Conservation (phyloP, 75 land plant species). For the Cupressus sempervirens region DNA sequence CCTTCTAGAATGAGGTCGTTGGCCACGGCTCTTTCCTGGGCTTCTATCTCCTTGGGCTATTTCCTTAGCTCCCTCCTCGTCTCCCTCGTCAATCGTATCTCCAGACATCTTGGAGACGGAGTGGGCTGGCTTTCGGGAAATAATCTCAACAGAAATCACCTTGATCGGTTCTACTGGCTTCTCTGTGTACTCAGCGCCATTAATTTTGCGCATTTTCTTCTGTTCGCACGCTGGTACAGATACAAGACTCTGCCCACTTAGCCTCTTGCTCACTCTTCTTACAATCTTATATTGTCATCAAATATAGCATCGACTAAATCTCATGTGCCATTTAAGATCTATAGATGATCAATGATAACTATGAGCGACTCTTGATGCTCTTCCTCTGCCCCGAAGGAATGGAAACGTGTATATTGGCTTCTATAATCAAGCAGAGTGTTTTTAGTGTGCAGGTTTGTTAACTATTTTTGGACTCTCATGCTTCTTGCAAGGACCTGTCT, state of each 20-base stretch:
- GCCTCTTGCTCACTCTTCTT: no score
- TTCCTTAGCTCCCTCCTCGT: conserved; percentile 41
- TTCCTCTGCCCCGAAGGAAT: no score
- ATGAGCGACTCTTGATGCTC: no score
- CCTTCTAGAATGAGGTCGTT: conserved; percentile 39
- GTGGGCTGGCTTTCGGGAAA: conserved; percentile 31
- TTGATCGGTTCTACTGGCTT: conserved; percentile 64
- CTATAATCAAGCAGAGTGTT: no score
- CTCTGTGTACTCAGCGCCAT: conserved; percentile 34
- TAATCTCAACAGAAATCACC: conserved; percentile 44
- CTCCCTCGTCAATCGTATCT: conserved; percentile 26
- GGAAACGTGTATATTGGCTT: no score
- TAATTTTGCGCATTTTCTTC: conserved; percentile 31
- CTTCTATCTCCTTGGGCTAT: conserved; percentile 20
- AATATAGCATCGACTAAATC: no score
- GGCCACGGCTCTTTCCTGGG: conserved; percentile 18
- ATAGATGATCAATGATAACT: no score
- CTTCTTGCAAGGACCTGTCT: no score
- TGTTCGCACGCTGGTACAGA: conserved; percentile 31
- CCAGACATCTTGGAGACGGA: conserved; percentile 2
- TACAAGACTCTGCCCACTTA: conserved; percentile 17
- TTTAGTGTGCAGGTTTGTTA: no score
- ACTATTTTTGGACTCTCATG: no score
- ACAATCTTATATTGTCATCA: no score
- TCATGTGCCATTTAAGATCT: no score